These are phyloP conservation scores for Venturia nashicola DNA, from an alignment of 2,329 filamentous ascomycete genomes.

Conservation along the genomic window DNA sequence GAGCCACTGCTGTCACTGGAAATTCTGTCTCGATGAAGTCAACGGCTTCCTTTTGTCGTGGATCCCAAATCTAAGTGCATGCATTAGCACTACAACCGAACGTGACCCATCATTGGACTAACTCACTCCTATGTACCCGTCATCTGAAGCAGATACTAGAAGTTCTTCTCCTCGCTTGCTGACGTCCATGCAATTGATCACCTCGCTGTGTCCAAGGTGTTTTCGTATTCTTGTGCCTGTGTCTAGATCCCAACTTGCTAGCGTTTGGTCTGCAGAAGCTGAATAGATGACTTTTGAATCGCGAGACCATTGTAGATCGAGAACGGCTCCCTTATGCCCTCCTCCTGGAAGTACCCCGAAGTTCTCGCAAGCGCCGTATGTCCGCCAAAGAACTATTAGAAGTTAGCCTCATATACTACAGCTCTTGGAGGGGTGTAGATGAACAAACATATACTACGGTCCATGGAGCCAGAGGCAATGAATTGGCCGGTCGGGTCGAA, in stretches of 20 bases:
- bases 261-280: slow-evolving; percentile 82
- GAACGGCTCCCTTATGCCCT: slow-evolving; percentile 80
- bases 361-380: slow-evolving; percentile 87
- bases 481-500: slow-evolving; percentile 82
- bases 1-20: slow-evolving; percentile 77
- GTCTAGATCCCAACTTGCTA: slow-evolving; percentile 91
- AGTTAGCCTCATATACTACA: background rate
- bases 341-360: slow-evolving; percentile 61
- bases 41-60: slow-evolving; percentile 74
- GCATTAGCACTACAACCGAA: background rate
- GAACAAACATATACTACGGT: slow-evolving; percentile 68
- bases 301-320: slow-evolving; percentile 93
- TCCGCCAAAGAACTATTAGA: slow-evolving; percentile 73
- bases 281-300: slow-evolving; percentile 86
- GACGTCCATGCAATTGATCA: slow-evolving; percentile 87
- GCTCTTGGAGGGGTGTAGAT: background rate
- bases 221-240: slow-evolving; percentile 84
- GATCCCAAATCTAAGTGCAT: slow-evolving; percentile 64
- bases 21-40: slow-evolving; percentile 87
- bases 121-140: slow-evolving; percentile 66
- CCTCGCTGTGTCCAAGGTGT: slow-evolving; percentile 86
- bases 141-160: slow-evolving; percentile 82
- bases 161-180: slow-evolving; percentile 84
- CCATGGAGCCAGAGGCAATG: slow-evolving; percentile 93
- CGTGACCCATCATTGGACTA: background rate